phyloP scores from a whole-genome alignment of 1,139 yeast species.

The Zygosaccharomyces sapae region DNA sequence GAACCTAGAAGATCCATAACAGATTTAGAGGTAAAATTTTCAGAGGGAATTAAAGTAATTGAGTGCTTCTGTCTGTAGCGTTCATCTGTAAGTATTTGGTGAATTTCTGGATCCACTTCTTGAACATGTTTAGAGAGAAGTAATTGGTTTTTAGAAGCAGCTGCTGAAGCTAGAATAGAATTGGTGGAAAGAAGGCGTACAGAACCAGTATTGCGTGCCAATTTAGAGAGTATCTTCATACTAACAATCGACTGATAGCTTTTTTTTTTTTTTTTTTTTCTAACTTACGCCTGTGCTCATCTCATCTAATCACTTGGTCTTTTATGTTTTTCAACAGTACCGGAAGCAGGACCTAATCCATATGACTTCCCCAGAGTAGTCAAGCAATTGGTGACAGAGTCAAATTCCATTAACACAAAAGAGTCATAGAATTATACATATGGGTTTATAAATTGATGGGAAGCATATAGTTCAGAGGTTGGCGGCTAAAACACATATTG shows the following conservation, averaged over 20 bases:
- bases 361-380: slow-evolving; percentile 2
- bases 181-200: slow-evolving; percentile 12
- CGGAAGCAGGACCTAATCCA: neutral
- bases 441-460: neutral
- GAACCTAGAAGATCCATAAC: slow-evolving; percentile 93
- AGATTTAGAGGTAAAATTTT: slow-evolving; percentile 90
- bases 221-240: slow-evolving; percentile 11
- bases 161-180: slow-evolving; percentile 7
- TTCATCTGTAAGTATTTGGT: slow-evolving; percentile 66
- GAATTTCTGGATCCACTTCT: slow-evolving; percentile 84
- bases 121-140: slow-evolving; percentile 60
- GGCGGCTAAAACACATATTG: neutral
- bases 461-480: neutral
- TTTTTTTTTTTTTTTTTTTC: neutral
- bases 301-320: neutral
- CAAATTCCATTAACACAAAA: neutral
- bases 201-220: slow-evolving; percentile 9
- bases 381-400: neutral
- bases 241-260: neutral
- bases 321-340: slow-evolving; percentile 1
- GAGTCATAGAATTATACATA: neutral
- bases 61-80: slow-evolving; percentile 82
- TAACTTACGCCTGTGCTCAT: neutral
- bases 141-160: slow-evolving; percentile 21
- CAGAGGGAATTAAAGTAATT: slow-evolving; percentile 88